phyloP scores from a whole-genome alignment of 192 early-diverging fungal species.

The Rhizophagus sp. region DNA sequence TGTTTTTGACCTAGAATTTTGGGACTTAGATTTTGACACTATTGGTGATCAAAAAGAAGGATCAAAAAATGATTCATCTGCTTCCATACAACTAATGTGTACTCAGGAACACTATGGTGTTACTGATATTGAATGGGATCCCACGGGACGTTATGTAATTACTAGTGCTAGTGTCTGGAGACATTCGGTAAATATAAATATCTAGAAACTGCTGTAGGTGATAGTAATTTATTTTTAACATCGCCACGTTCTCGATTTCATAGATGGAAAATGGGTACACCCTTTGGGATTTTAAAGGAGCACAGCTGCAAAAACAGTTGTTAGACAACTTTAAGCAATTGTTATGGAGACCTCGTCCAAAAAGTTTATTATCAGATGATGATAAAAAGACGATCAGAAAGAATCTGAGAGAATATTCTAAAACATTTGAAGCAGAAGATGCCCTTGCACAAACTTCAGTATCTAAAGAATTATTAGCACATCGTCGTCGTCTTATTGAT shows the following conservation, averaged over 20 bases:
- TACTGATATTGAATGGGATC: conserved; percentile 98
- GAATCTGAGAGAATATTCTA: conserved; percentile 87
- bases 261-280: conserved; percentile 85
- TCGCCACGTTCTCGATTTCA: conserved; percentile 8
- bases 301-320: conserved; percentile 69
- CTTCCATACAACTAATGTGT: conserved; percentile 64
- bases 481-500: conserved; percentile 70
- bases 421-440: conserved; percentile 90
- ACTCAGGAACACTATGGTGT: conserved; percentile 91
- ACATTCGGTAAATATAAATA: conserved; percentile 51
- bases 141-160: conserved; percentile 93
- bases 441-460: conserved; percentile 67
- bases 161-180: conserved; percentile 86
- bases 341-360: conserved; percentile 93
- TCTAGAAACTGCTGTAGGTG: neutral
- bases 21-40: conserved; percentile 82
- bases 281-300: conserved; percentile 91
- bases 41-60: conserved; percentile 49
- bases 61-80: conserved; percentile 54
- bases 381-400: conserved; percentile 88
- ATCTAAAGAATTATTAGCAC: conserved; percentile 72
- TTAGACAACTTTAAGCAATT: conserved; percentile 90
- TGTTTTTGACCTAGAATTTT: conserved; percentile 89
- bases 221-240: conserved; percentile 2
- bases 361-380: conserved; percentile 72